These are phyloP conservation scores for Achaetomiella virescens DNA, from an alignment of 495 filamentous ascomycete species.

Conservation along the genomic window DNA sequence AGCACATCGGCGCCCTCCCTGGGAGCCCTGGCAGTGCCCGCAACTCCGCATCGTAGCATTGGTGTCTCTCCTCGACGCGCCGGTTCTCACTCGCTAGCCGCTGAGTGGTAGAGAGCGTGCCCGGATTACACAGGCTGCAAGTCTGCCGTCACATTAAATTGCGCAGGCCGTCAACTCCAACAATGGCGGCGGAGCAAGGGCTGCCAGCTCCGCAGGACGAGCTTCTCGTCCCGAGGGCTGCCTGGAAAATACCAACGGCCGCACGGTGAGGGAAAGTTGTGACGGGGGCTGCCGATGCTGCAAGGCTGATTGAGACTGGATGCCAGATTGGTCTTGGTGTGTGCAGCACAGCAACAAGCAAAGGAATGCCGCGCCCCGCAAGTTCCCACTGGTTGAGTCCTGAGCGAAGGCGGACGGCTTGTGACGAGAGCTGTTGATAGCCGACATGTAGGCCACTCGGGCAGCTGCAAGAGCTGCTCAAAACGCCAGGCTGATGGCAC, in stretches of 20 bases:
- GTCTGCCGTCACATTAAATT: constrained; percentile 16
- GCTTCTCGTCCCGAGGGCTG: too few relatives aligned
- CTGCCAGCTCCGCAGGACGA: not conserved
- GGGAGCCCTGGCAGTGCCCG: not conserved
- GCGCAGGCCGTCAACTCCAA: constrained; percentile 1
- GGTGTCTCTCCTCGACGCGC: not conserved
- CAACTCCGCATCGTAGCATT: not conserved
- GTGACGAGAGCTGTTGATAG: not conserved
- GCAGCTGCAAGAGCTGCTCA: not conserved
- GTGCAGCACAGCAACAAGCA: too few relatives aligned
- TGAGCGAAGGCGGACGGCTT: too few relatives aligned
- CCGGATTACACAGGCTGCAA: constrained; percentile 14
- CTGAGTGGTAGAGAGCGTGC: constrained; percentile 2
- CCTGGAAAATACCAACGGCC: too few relatives aligned
- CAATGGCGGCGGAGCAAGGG: not conserved
- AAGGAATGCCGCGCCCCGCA: too few relatives aligned
- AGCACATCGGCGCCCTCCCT: constrained; percentile 6
- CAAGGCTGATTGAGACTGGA: too few relatives aligned
- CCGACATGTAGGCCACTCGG: not conserved
- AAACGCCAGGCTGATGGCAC: constrained; percentile 9
- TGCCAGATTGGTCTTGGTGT: too few relatives aligned
- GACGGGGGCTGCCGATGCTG: too few relatives aligned
- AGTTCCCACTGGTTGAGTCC: too few relatives aligned
- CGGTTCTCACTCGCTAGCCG: constrained; percentile 6
- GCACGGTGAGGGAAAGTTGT: too few relatives aligned